phyloP scores from a whole-genome alignment of 2,329 filamentous ascomycete species.

The Pseudopithomyces chartarum region DNA sequence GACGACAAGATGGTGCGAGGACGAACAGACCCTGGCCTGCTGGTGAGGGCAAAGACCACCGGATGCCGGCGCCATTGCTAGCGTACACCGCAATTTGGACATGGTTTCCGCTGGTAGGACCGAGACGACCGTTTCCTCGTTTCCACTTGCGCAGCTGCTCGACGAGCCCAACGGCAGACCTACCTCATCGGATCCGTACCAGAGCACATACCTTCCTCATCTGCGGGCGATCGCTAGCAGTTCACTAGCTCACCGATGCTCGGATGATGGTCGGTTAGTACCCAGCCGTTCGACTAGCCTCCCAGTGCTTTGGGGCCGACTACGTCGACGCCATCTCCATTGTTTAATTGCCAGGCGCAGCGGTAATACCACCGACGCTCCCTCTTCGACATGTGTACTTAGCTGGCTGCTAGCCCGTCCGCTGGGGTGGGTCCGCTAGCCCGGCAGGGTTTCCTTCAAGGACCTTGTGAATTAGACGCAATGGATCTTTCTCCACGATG shows the following conservation, averaged over 20 bases:
- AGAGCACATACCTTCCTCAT: neutral
- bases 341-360: conserved; percentile 27
- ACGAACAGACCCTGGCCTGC: neutral
- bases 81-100: neutral
- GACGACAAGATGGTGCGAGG: neutral
- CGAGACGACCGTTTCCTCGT: conserved; percentile 3
- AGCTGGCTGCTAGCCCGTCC: conserved; percentile 30
- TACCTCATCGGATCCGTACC: conserved; percentile 8
- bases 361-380: conserved; percentile 23
- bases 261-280: conserved; percentile 34
- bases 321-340: conserved; percentile 27
- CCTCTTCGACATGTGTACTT: conserved; percentile 11
- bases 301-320: conserved; percentile 29
- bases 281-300: conserved; percentile 19
- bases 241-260: conserved; percentile 2
- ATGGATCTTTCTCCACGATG: conserved; percentile 26
- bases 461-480: conserved; percentile 34
- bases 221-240: neutral
- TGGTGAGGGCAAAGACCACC: neutral
- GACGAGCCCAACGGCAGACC: conserved; percentile 12
- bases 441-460: conserved; percentile 29
- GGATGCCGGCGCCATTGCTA: neutral
- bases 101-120: neutral
- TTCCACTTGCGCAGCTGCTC: conserved; percentile 5
- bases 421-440: conserved; percentile 32